Percentiles rank a stretch among this genome's conserved stretches.
Evolutionary conservation across 1,284 basidiomycete genomes (phyloP).

Genomic region (Pascua sp.): DNA sequence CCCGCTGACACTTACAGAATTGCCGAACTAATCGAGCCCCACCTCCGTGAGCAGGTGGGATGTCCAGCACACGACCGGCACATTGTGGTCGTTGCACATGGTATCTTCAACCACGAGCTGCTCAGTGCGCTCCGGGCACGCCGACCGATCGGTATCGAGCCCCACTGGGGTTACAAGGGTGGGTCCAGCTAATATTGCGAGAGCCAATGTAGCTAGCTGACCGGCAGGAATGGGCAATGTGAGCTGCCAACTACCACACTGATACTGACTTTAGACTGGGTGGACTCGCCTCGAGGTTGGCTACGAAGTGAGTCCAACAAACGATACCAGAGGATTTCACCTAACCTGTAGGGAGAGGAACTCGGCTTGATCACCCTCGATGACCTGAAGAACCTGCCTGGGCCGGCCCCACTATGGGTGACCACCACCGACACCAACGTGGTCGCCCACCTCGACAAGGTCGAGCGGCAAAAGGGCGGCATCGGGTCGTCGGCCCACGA

Average conservation of each 20-base stretch:
- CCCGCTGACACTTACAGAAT: slow-evolving; percentile 27
- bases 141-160: slow-evolving; percentile 38
- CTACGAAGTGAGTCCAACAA: slow-evolving; percentile 28
- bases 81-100: slow-evolving; percentile 48
- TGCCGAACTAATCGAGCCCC: slow-evolving; percentile 41
- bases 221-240: slow-evolving; percentile 50
- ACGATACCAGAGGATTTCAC: no score
- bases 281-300: slow-evolving; percentile 52
- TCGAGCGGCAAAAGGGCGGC: slow-evolving; percentile 68
- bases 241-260: slow-evolving; percentile 6
- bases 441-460: slow-evolving; percentile 46
- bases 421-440: slow-evolving; percentile 43
- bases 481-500: slow-evolving; percentile 70
- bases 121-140: slow-evolving; percentile 41
- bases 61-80: slow-evolving; percentile 24
- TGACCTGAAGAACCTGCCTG: background rate
- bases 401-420: slow-evolving; percentile 29
- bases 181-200: background rate
- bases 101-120: slow-evolving; percentile 51
- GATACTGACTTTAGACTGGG: slow-evolving; percentile 42
- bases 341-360: slow-evolving; percentile 6
- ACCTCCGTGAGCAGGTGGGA: slow-evolving; percentile 29
- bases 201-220: slow-evolving; percentile 5
- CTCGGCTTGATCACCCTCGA: background rate
- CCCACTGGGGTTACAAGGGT: slow-evolving; percentile 47